Conservation (phyloP, 495 filamentous ascomycete species). For the Penicillium longicatenatum region DNA sequence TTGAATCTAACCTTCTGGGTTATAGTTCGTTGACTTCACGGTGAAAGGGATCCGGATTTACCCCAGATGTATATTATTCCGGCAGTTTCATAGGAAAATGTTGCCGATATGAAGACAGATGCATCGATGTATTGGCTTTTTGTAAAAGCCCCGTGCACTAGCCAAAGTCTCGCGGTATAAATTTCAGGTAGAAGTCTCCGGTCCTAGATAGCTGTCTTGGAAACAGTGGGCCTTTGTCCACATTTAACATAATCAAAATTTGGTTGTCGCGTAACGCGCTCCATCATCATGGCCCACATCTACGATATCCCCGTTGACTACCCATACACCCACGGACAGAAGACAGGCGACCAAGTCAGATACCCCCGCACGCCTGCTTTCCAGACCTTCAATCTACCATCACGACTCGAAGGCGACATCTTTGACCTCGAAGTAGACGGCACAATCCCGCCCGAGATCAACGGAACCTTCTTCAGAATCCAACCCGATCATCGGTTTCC, state of each 20-base stretch:
- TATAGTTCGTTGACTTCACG: no score
- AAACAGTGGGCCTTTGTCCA: no score
- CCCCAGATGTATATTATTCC: not conserved
- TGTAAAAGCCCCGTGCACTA: no score
- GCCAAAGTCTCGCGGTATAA: no score
- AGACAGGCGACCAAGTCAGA: not conserved
- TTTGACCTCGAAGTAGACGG: not conserved
- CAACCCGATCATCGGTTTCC: conserved; percentile 15
- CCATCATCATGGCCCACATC: not conserved
- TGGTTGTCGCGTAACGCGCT: not conserved
- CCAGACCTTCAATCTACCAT: not conserved
- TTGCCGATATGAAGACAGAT: not conserved
- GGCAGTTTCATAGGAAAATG: not conserved
- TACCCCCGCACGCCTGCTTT: not conserved
- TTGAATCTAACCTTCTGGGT: no score
- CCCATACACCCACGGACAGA: not conserved
- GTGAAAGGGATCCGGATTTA: not conserved
- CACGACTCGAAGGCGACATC: not conserved
- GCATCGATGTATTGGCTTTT: not conserved
- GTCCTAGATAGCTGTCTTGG: no score
- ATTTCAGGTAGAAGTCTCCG: no score
- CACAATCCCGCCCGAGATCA: not conserved
- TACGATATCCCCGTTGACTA: not conserved
- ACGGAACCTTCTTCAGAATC: not conserved
- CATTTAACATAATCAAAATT: no score